Evolutionary conservation across 2,329 filamentous ascomycete species (phyloP).

Genomic region (Xylaria digitata): DNA sequence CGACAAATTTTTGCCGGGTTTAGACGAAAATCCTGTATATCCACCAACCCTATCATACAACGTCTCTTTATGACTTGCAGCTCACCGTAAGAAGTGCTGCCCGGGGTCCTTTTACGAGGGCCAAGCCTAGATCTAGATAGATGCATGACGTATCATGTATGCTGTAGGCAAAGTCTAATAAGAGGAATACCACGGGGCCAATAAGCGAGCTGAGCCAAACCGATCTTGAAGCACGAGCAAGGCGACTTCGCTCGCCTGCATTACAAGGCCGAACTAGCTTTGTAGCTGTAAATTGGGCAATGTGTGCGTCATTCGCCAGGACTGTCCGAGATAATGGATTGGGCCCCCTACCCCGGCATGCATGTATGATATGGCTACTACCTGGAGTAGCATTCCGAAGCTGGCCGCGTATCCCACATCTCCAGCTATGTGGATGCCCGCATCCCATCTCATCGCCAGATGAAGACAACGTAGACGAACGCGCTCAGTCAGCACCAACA

Average conservation of each 20-base stretch:
- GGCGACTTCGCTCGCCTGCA: background rate
- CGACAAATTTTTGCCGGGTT: too few species aligned
- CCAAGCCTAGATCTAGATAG: background rate
- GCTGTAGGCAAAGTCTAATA: conserved; percentile 8
- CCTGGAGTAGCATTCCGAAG: conserved; percentile 26
- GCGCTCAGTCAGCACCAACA: background rate
- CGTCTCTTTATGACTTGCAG: too few species aligned
- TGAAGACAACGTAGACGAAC: background rate
- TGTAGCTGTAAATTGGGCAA: background rate
- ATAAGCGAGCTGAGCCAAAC: conserved; percentile 3
- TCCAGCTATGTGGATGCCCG: background rate
- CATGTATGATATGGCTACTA: background rate
- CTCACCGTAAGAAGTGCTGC: background rate
- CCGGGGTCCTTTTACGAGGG: background rate
- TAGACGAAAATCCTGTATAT: too few species aligned
- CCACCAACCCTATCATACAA: too few species aligned
- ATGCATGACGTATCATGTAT: conserved; percentile 10
- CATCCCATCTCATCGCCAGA: conserved; percentile 1
- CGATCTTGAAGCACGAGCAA: background rate
- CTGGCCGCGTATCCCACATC: conserved; percentile 17
- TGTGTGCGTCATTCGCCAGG: conserved; percentile 6
- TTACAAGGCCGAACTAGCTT: conserved; percentile 11
- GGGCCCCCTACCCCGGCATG: background rate
- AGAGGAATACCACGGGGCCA: conserved; percentile 26
- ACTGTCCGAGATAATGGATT: conserved; percentile 5